Evolutionary conservation across 2,329 filamentous ascomycete species (phyloP).

Genomic region (Aureobasidium sp.): DNA sequence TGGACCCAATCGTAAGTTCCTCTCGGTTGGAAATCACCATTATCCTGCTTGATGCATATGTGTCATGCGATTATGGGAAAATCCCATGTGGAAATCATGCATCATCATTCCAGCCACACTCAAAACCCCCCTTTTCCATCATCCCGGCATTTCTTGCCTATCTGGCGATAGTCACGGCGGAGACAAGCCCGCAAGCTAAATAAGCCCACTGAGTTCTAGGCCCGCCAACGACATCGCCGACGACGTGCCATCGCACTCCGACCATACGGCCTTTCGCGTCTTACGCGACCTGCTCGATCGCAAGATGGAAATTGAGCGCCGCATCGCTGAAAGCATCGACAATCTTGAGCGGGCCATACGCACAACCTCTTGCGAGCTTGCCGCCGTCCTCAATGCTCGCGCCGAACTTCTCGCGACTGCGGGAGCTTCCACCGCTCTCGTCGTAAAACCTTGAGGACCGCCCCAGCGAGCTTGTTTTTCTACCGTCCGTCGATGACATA

Average conservation of each 20-base stretch:
- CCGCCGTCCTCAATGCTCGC: not conserved
- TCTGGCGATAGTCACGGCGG: not conserved
- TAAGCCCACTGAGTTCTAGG: not conserved
- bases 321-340: not conserved
- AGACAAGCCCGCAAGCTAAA: not conserved
- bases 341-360: conserved; percentile 4
- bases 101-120: not conserved
- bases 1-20: not conserved
- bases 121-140: too few species aligned
- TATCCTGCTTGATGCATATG: not conserved
- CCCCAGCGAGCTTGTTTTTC: too few species aligned
- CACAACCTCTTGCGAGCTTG: not conserved
- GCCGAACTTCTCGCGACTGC: not conserved
- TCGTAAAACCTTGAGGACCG: not conserved
- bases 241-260: not conserved
- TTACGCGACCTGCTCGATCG: conserved; percentile 1
- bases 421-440: not conserved
- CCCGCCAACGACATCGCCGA: not conserved
- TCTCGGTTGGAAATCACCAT: not conserved
- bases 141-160: not conserved
- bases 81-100: not conserved
- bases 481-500: too few species aligned
- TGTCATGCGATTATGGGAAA: too few species aligned
- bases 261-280: not conserved
- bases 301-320: conserved; percentile 6